Base-by-base conservation (phyloP, 352 stramenopile species). In the Pythium diclinum region DNA sequence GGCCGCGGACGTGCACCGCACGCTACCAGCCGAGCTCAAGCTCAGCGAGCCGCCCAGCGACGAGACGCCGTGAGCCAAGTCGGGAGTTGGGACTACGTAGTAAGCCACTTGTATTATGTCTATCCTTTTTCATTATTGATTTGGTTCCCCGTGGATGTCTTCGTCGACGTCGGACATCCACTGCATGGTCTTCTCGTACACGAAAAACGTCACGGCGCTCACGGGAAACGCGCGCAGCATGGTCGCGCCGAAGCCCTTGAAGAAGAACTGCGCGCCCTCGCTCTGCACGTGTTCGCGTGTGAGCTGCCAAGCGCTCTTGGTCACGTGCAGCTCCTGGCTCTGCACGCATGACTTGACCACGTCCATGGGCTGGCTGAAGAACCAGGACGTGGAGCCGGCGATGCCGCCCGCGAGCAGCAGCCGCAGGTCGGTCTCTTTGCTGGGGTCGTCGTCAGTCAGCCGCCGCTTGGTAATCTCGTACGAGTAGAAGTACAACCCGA, bases 331-430 rank as follows among this genome's bases (percentile, higher is more conserved):
- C 16, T 69, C 63, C 57, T 92, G 85, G 56, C 83, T 88, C 76
- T 97, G 90, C 33, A 95, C 87, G 42, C 88, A 86, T 28, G 87
- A 96, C 77, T 97, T 97, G 68, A 97, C 78, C 25, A 97, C 90
- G 67, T 97, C 90, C 59, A 95, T 74, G 3, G 89, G 90, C 65
- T 93, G 84, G 34, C 79, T 88, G 49, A 91, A 67, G 25, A 86
- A 72, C 85, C 87, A 95, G 25, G 85, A 93, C 47, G 89, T 63
- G 46, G 88, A 90, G 14, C 85, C 87, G 0, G 87, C 85, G 6
- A 92, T 59, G 17, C 87, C 87, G 25, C 87, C 85, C 0, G 87
- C 72, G n/a, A 91, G 72, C 69, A 95, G 77, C 52, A 92, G 67
- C n/a, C 77, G 77, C 46, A 80, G 16, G 34, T 90, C 79, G 21